These are phyloP conservation scores for Euphorbia peplus DNA, from an alignment of 345 rosid species.

Conservation along the genomic window DNA sequence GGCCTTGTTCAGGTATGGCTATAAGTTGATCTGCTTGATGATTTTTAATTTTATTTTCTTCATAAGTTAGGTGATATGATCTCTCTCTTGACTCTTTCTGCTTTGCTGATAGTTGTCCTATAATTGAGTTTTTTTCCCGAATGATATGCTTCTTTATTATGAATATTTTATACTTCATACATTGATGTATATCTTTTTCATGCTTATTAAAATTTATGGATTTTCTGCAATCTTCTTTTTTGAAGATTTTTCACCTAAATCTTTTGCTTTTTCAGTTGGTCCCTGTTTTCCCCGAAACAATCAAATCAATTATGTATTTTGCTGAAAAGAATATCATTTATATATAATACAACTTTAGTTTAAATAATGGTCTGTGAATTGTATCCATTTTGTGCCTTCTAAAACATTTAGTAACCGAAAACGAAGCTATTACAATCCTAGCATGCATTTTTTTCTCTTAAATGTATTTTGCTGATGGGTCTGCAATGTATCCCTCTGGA, in stretches of 20 bases:
- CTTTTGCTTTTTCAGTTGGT: not conserved
- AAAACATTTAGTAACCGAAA: not conserved
- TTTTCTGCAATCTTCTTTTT: not conserved
- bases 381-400: not conserved
- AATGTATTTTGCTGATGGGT: slow-evolving; percentile 3
- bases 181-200: not conserved
- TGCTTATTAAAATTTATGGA: not conserved
- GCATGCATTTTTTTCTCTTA: not conserved
- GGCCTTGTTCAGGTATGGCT: slow-evolving; percentile 60
- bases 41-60: not conserved
- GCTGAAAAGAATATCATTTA: not conserved
- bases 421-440: not conserved
- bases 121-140: slow-evolving; percentile 2
- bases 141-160: not conserved
- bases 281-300: not conserved
- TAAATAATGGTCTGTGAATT: not conserved
- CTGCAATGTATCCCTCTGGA: slow-evolving; percentile 6
- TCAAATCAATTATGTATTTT: not conserved
- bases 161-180: not conserved
- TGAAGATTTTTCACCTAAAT: not conserved
- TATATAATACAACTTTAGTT: not conserved
- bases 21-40: not conserved
- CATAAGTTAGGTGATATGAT: not conserved
- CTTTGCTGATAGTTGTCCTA: not conserved
- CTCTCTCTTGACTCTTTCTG: too few relatives aligned